Conservation (phyloP, 2,329 filamentous ascomycete genomes). For the Ophiocordyceps robertsii region DNA sequence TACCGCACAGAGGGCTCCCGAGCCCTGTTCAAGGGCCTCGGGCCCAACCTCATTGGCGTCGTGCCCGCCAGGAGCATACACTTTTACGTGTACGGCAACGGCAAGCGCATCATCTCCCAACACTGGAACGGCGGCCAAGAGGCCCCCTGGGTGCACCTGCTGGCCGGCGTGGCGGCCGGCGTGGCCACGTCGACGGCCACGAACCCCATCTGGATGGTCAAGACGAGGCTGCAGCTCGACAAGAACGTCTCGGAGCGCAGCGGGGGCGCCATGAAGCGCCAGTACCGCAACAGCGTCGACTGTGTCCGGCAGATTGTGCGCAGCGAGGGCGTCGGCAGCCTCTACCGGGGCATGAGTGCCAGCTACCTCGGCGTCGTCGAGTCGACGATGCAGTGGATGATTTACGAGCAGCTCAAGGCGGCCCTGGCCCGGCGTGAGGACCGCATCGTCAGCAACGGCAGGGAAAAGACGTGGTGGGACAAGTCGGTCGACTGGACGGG, state of each 20-base stretch:
- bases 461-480: conserved; percentile 58
- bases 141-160: conserved; percentile 63
- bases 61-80: conserved; percentile 85
- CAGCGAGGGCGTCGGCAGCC: conserved; percentile 64
- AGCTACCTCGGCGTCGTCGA: conserved; percentile 86
- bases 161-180: conserved; percentile 64
- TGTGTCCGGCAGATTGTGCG: conserved; percentile 72
- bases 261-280: conserved; percentile 40
- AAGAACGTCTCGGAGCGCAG: conserved; percentile 59
- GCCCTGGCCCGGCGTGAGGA: conserved; percentile 53
- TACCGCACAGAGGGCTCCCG: conserved; percentile 71
- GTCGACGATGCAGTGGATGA: conserved; percentile 81
- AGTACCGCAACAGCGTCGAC: conserved; percentile 79
- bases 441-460: conserved; percentile 40
- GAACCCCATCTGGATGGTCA: conserved; percentile 94
- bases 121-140: conserved; percentile 59
- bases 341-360: conserved; percentile 85
- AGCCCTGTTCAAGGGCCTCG: conserved; percentile 85
- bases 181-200: conserved; percentile 81
- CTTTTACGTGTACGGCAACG: conserved; percentile 87
- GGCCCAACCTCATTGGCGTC: conserved; percentile 79
- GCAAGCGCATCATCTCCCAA: conserved; percentile 68
- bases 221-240: conserved; percentile 85
- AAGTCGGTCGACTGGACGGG: conserved; percentile 64
- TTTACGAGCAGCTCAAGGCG: conserved; percentile 87